phyloP scores from a whole-genome alignment of 2,329 filamentous ascomycete species.

The Nemania abortiva region DNA sequence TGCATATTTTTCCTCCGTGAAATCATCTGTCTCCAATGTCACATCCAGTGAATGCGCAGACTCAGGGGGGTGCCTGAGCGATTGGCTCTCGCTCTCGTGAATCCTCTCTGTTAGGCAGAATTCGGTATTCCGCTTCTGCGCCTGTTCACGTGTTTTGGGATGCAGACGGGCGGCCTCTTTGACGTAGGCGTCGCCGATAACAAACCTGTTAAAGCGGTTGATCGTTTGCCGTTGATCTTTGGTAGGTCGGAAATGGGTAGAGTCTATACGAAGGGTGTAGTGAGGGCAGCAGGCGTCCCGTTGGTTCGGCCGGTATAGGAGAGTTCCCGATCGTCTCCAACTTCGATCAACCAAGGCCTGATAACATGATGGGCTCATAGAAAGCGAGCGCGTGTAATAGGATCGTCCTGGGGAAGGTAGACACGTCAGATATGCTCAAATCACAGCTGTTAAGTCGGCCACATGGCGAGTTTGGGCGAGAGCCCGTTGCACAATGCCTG shows the following conservation, averaged over 20 bases:
- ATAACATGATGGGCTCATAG: slow-evolving; percentile 75
- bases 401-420: slow-evolving; percentile 68
- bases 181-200: slow-evolving; percentile 76
- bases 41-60: slow-evolving; percentile 77
- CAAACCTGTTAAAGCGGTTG: slow-evolving; percentile 80
- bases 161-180: slow-evolving; percentile 72
- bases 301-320: slow-evolving; percentile 84
- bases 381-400: slow-evolving; percentile 75
- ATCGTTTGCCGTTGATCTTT: slow-evolving; percentile 80
- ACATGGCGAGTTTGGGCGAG: slow-evolving; percentile 37
- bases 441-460: slow-evolving; percentile 38
- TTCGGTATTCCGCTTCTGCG: slow-evolving; percentile 71
- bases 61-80: slow-evolving; percentile 68
- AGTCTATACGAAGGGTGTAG: slow-evolving; percentile 83
- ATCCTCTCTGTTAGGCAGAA: slow-evolving; percentile 76
- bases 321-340: slow-evolving; percentile 78
- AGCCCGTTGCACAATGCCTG: slow-evolving; percentile 37
- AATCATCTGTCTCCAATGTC: slow-evolving; percentile 76
- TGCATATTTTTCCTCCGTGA: slow-evolving; percentile 79
- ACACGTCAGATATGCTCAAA: slow-evolving; percentile 48
- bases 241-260: slow-evolving; percentile 71
- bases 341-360: slow-evolving; percentile 78
- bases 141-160: slow-evolving; percentile 75
- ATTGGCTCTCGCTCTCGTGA: slow-evolving; percentile 73
- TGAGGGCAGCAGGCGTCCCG: slow-evolving; percentile 89